Base-by-base conservation (phyloP, 1,139 yeast species). In the Lodderomyces theae region DNA sequence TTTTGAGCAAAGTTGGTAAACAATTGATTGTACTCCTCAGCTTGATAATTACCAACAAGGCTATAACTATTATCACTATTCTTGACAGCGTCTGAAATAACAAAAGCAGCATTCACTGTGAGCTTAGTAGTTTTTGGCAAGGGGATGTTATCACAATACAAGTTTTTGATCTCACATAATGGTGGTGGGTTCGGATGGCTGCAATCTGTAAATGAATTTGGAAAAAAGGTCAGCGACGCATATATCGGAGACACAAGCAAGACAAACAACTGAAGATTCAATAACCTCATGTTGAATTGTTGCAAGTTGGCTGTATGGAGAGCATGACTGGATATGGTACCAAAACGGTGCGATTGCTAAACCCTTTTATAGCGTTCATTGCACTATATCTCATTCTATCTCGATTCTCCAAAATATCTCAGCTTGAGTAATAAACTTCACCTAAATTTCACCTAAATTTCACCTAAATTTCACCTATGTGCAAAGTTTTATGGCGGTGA, bases 91-190 rank as follows among this genome's bases (percentile, higher is more conserved):
- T 37, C 34, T 8, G 48, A 42, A 22, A 45, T 39, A 24, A 39
- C 43, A 26, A 45, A 45, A 19, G 42, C 48, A 16, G 48, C 44
- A 22, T 44, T 37, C 12, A 43, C 31, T 28, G 30, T 42, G n/a
- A 22, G n/a, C 7, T 18, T 34, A 13, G 33, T 28, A 4, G 7
- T 4, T 28, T 28, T 17, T 13, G 17, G 18, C n/a, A n/a, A 7
- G 18, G n/a, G 5, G 18, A 11, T 3, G 31, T 6, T 15, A 18
- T 28, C 31, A 18, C 31, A 28, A 11, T 28, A 28, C 3, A 15
- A 5, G 11, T 28, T 7, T 4, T 13, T 15, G 3, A 28, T n/a
- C 3, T 13, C 3, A 15, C 31, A 28, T 3, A 28, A 5, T 4
- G 31, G 31, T 4, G 15, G 15, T 26, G 11, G n/a, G 7, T 9